Base-by-base conservation (phyloP, 441 rosid genomes). In the Raphanus hybrid region DNA sequence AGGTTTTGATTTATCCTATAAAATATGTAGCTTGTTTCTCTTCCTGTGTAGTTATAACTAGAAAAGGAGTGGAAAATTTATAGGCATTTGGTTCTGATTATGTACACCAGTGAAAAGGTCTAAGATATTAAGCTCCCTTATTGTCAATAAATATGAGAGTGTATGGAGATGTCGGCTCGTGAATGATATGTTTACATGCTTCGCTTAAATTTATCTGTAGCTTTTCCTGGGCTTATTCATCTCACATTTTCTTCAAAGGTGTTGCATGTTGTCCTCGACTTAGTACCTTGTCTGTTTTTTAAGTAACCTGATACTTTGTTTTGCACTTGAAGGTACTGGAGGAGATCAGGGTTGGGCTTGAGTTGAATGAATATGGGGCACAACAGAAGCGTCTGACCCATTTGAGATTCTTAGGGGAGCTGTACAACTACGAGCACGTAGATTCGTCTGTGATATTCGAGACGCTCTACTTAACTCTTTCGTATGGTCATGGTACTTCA, bases 361-460 rank as follows among this genome's bases (percentile, higher is more conserved):
- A 94, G 78, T 81, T 92, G 82, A 94, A 96, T 87, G 98, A 94
- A 80, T 90, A 88, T 80, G 97, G 97, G 76, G 91, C 94, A 93
- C 99, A 94, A 85, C 99, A 96, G 86, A 94, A 85, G 80, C 97
- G 98, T 75, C 85, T 96, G 80, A 98, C 98, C 8, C 99, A 90
- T 82, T 90, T 94, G 98, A 89, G 97, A 78, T 91, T 91, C 84
- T 84, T 96, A 79, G 99, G 98, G 82, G 98, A 94, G 87, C 90
- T 94, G 69, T 96, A 96, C 90, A 96, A 94, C 83, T 94, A 94
- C 80, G 98, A 92, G 82, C 99, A 88, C 43, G 97, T 94, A 81
- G 99, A 92, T 82, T 94, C 99, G 43, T 92, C 97, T 61, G 98
- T 96, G 75, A 91, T 96, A 78, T 96, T 96, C 65, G 98, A 96